phyloP scores from a whole-genome alignment of 164 flowering plant genomes.

The Liquidambar formosana region DNA sequence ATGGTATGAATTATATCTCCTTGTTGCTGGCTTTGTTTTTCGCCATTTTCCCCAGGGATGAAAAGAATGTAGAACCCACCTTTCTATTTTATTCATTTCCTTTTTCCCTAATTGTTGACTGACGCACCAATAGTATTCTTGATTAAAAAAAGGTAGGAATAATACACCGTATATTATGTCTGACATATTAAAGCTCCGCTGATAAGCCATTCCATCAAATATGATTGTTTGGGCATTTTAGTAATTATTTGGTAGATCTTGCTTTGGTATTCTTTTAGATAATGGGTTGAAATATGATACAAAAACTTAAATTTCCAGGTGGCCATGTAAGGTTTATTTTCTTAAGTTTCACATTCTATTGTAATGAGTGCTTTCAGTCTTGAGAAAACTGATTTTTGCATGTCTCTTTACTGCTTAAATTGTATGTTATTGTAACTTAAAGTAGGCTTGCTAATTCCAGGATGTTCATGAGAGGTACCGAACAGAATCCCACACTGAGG shows the following conservation, averaged over 20 bases:
- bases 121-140: no score
- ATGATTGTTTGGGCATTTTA: neutral
- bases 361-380: neutral
- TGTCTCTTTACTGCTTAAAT: neutral
- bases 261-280: neutral
- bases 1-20: constrained; percentile 61
- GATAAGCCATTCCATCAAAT: no score
- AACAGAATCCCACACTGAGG: constrained; percentile 85
- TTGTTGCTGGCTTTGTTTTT: no score
- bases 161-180: no score
- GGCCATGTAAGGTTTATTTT: neutral
- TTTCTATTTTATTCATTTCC: no score
- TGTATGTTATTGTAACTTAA: neutral
- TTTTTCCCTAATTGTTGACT: no score
- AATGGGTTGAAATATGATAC: neutral
- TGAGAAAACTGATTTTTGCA: neutral
- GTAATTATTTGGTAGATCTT: neutral
- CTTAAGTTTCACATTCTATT: neutral
- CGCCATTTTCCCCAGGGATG: no score
- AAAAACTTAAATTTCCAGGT: neutral
- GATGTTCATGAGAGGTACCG: constrained; percentile 97
- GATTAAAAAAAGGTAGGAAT: no score
- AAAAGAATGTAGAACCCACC: no score
- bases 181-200: no score
- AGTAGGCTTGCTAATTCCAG: constrained; percentile 37